Evolutionary conservation across 2,329 filamentous ascomycete genomes (phyloP).

Genomic region (Magnaporthiopsis rhizophila): DNA sequence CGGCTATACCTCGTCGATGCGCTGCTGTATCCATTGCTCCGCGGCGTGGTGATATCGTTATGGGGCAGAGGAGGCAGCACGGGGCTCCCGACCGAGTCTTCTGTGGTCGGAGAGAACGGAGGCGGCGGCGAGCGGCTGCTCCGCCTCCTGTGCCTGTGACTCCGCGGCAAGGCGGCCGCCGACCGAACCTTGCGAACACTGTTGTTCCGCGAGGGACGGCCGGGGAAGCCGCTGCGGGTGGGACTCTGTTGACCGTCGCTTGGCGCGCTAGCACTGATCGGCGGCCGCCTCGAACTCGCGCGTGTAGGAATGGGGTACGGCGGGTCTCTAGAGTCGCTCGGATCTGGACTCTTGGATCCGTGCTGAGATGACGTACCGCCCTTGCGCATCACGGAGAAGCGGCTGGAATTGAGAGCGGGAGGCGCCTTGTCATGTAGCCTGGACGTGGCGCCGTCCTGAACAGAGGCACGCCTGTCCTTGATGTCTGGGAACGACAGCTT

Average conservation of each 20-base stretch:
- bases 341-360: constrained; percentile 55
- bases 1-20: constrained; percentile 28
- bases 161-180: constrained; percentile 60
- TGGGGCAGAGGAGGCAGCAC: constrained; percentile 63
- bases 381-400: constrained; percentile 61
- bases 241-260: constrained; percentile 74
- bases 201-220: constrained; percentile 39
- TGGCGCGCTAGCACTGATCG: constrained; percentile 54
- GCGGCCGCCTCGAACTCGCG: constrained; percentile 74
- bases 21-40: constrained; percentile 31
- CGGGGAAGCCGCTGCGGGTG: constrained; percentile 46
- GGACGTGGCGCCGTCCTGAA: neutral
- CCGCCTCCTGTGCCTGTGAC: constrained; percentile 30
- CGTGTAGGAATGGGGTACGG: constrained; percentile 89
- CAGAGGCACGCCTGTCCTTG: neutral
- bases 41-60: constrained; percentile 62
- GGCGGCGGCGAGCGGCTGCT: constrained; percentile 56
- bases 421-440: neutral
- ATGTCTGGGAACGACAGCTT: neutral
- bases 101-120: constrained; percentile 54
- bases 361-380: constrained; percentile 66
- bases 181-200: constrained; percentile 81
- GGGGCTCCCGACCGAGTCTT: constrained; percentile 49
- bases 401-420: constrained; percentile 26
- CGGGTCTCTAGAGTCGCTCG: constrained; percentile 54